phyloP scores from a whole-genome alignment of 352 stramenopile genomes.

The Phytophthora pistaciae region DNA sequence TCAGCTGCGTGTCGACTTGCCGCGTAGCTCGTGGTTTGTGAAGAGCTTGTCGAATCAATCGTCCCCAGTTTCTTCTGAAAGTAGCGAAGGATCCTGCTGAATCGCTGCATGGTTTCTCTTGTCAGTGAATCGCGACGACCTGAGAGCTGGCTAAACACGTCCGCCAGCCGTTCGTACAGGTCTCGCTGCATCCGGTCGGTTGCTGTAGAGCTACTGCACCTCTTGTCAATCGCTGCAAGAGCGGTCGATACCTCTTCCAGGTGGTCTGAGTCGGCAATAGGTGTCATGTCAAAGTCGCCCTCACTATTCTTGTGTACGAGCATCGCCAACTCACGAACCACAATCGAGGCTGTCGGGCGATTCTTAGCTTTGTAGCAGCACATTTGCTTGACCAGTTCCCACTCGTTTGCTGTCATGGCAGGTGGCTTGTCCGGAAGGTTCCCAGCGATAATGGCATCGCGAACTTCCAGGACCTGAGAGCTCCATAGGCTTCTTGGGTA shows the following conservation, averaged over 20 bases:
- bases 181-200: background rate
- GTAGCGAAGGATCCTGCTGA: background rate
- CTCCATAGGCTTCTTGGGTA: background rate
- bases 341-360: conserved; percentile 1
- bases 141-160: conserved; percentile 2
- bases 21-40: background rate
- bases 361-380: conserved; percentile 1
- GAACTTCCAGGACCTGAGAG: background rate
- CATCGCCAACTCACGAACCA: conserved; percentile 21
- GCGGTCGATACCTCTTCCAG: background rate
- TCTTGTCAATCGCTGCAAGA: background rate
- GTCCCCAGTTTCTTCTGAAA: conserved; percentile 4
- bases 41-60: background rate
- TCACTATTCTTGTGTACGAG: background rate
- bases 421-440: conserved; percentile 1
- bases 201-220: background rate
- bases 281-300: background rate
- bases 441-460: background rate
- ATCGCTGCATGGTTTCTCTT: background rate
- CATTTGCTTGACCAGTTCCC: conserved; percentile 12
- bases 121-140: background rate
- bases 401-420: conserved; percentile 1
- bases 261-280: background rate
- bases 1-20: conserved; percentile 13
- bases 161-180: conserved; percentile 4